Base-by-base conservation (phyloP, 495 filamentous ascomycete genomes). In the Daldinia childiae region DNA sequence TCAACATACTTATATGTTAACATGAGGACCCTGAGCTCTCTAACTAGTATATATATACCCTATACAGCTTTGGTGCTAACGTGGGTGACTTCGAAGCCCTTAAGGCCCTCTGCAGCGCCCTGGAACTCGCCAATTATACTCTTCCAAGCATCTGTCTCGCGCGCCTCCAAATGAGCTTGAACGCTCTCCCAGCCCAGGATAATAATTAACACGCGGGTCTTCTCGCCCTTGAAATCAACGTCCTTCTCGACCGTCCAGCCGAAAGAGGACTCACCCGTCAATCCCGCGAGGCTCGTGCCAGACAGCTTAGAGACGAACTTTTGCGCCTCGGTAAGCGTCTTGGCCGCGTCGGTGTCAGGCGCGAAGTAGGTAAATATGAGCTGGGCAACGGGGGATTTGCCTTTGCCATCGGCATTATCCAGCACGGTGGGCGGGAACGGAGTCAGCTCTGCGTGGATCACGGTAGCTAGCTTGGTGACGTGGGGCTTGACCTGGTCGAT, bases 161-260 rank as follows among this genome's bases (percentile, higher is more conserved):
- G 45, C 11, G 56, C 69, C 15, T 54, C 55, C 19, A 41, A 9
- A 32, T 72, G 60, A 14, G 70, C 70, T 6, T 64, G 54, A 8
- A 68, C 64, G 65, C 64, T 73, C 59, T 73, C 56, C 70, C 70
- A 73, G 9, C 70, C 70, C n/a, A 62, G 1, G 2, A 73, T n/a
- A 7, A 50, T 14, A 14, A 65, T 51, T 17, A 68, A 50, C 29
- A 41, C 70, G 30, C 70, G 70, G 8, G 60, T 56, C 48, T 39
- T 30, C 55, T 68, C 61, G 15, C 70, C 70, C 50, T 65, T 58
- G 32, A 34, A 68, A 9, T 65, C 64, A 24, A 73, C 26, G 38
- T 68, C 70, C 55, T 39, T 57, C 65, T 73, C 70, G 2, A 58
- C 56, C 3, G 48, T 51, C 70, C 70, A 73, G 9, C 70, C 70